These are phyloP conservation scores for Fagopyrum homotropicum DNA, from an alignment of 148 eudicot genomes.

Conservation along the genomic window DNA sequence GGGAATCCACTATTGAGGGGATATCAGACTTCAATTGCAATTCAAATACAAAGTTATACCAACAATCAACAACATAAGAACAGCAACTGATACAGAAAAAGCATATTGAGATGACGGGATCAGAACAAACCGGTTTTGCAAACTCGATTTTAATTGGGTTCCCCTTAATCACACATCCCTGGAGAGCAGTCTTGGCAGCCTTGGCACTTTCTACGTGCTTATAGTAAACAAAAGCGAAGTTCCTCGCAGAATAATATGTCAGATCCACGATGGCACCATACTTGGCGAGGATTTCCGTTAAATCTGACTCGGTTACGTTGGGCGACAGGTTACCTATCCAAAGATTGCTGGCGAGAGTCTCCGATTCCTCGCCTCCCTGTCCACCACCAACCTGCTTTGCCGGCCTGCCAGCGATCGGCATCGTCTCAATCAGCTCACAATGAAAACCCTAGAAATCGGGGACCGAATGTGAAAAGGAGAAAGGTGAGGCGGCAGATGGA, in stretches of 20 bases:
- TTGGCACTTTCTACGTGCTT: constrained; percentile 46
- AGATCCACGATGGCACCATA: constrained; percentile 50
- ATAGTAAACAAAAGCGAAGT: constrained; percentile 61
- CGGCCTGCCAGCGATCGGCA: constrained; percentile 13
- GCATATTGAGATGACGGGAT: constrained; percentile 17
- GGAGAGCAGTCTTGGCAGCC: constrained; percentile 44
- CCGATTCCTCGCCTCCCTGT: constrained; percentile 21
- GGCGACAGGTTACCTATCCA: constrained; percentile 74
- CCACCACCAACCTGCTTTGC: constrained; percentile 2
- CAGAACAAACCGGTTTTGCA: constrained; percentile 77
- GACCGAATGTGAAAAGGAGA: not conserved
- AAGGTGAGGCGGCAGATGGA: not conserved
- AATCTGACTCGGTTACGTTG: constrained; percentile 54
- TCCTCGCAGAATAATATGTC: constrained; percentile 48
- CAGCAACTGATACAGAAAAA: not conserved
- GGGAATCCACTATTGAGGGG: not conserved
- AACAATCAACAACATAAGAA: constrained; percentile 4
- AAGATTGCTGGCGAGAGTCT: constrained; percentile 43
- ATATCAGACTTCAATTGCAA: not conserved
- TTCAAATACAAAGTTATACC: constrained; percentile 13
- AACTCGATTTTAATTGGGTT: constrained; percentile 63
- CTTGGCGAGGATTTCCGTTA: constrained; percentile 42
- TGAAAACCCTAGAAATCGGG: constrained; percentile 6
- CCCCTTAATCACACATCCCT: constrained; percentile 47
- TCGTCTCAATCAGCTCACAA: constrained; percentile 6